Evolutionary conservation across 2,329 filamentous ascomycete species (phyloP).

Genomic region (Leptosphaerulina australis): DNA sequence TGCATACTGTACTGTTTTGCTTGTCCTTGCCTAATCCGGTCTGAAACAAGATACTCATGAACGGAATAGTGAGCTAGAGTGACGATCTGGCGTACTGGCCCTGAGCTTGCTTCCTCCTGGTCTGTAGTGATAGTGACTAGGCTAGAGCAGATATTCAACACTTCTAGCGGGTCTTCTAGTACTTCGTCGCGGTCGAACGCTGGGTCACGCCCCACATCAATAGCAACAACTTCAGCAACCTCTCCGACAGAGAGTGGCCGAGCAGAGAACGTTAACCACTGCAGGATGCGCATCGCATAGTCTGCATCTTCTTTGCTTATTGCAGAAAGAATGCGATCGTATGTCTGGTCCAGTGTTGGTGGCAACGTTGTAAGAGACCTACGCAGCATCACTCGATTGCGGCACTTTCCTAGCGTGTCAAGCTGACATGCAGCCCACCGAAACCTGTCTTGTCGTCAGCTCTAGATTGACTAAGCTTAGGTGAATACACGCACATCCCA

Average conservation of each 20-base stretch:
- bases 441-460: slow-evolving; percentile 32
- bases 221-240: slow-evolving; percentile 34
- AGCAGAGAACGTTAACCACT: slow-evolving; percentile 33
- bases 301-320: slow-evolving; percentile 24
- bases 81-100: slow-evolving; percentile 7
- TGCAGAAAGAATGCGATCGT: slow-evolving; percentile 33
- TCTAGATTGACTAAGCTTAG: neutral
- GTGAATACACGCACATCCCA: slow-evolving; percentile 33
- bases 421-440: slow-evolving; percentile 38
- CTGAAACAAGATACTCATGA: slow-evolving; percentile 44
- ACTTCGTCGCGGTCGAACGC: slow-evolving; percentile 45
- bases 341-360: slow-evolving; percentile 35
- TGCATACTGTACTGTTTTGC: slow-evolving; percentile 33
- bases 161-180: slow-evolving; percentile 43
- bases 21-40: slow-evolving; percentile 29
- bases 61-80: slow-evolving; percentile 45
- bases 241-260: slow-evolving; percentile 31
- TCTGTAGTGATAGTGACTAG: slow-evolving; percentile 33
- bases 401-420: slow-evolving; percentile 27
- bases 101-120: neutral
- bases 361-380: slow-evolving; percentile 30
- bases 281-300: slow-evolving; percentile 32
- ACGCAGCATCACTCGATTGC: slow-evolving; percentile 25
- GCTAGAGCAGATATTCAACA: slow-evolving; percentile 40
- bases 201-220: slow-evolving; percentile 31